Conservation (phyloP, 345 rosid species). For the Acer saccharum region DNA sequence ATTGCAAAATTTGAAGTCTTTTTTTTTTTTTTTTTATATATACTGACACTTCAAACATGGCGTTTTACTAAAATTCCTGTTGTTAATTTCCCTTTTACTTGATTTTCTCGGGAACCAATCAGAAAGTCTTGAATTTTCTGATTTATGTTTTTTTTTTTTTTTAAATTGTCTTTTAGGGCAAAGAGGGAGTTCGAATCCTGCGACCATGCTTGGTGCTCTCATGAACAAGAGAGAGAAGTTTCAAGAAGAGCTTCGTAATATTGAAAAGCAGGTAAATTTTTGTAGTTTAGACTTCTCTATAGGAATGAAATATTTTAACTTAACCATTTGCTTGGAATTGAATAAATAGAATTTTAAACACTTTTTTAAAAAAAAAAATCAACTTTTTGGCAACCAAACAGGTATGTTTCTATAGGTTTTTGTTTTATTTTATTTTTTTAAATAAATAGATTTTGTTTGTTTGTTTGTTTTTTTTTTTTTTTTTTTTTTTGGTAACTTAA, state of each 20-base stretch:
- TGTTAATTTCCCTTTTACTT: neutral
- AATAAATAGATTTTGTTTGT: too few species aligned
- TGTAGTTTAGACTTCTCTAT: neutral
- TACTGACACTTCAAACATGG: neutral
- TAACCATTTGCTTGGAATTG: neutral
- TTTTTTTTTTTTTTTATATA: too few species aligned
- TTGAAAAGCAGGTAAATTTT: conserved; percentile 62
- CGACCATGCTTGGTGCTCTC: conserved; percentile 47
- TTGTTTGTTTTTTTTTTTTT: too few species aligned
- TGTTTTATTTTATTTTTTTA: neutral
- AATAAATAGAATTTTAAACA: neutral
- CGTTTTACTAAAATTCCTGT: neutral
- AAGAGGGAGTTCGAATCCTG: conserved; percentile 34
- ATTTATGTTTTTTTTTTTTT: neutral
- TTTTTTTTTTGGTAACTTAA: too few species aligned
- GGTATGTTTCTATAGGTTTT: too few species aligned
- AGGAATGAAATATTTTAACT: neutral
- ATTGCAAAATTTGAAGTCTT: neutral
- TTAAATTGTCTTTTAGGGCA: too few species aligned
- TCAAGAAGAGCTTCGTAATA: conserved; percentile 66
- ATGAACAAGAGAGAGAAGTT: conserved; percentile 60
- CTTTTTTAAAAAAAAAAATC: too few species aligned
- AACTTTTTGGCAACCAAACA: too few species aligned
- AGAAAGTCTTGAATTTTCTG: neutral
- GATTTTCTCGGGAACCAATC: neutral